Base-by-base conservation (phyloP, 345 rosid species). In the Litchi chinensis region DNA sequence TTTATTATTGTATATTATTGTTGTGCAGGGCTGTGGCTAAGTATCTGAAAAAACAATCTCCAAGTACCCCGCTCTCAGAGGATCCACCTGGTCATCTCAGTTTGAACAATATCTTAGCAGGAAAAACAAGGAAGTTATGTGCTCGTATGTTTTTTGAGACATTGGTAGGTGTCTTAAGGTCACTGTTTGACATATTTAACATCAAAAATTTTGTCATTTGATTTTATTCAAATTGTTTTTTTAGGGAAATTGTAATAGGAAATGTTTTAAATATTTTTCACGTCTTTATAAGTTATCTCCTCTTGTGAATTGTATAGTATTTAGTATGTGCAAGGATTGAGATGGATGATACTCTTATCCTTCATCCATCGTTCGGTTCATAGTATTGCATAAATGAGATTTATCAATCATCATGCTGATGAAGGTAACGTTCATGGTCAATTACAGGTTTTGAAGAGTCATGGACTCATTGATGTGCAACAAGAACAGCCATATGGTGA, bases 131-230 rank as follows among this genome's bases (percentile, higher is more conserved):
- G 80, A 91, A 85, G 79, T 15, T 90, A 37, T 88, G 94, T 74
- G 95, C 98, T 82, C 88, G 97, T 68, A 94, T 96, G 99, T 96
- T 96, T 81, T 96, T 70, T 41, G 95, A 96, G 82, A 93, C 90
- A 13, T 83, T 94, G 90, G 97, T 94, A 85, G 85, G 76, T 70
- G 60, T 75, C 73, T 41, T 62, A 65, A 6, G 19, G 12, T 0
- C 22, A n/a, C 3, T 26, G 60, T 37, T 26, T 39, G 46, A 39
- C 68, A 28, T 16, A 15, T 54, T 54, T 3, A 16, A 54, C 19
- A 50, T 1, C 5, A 50, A 50, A 50, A 5, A 15, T 50, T 50
- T 50, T 50, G 56, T 15, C 19, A 50, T 50, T 50, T 50, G 15
- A 50, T 50, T 50, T 50, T 15, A 50, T 13, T 12, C 56, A 48